A percentile compares a stretch with the other conserved stretches of the same genome.
Evolutionary conservation across 1,284 basidiomycete genomes (phyloP).

Genomic region (Rhodotorula sp.): DNA sequence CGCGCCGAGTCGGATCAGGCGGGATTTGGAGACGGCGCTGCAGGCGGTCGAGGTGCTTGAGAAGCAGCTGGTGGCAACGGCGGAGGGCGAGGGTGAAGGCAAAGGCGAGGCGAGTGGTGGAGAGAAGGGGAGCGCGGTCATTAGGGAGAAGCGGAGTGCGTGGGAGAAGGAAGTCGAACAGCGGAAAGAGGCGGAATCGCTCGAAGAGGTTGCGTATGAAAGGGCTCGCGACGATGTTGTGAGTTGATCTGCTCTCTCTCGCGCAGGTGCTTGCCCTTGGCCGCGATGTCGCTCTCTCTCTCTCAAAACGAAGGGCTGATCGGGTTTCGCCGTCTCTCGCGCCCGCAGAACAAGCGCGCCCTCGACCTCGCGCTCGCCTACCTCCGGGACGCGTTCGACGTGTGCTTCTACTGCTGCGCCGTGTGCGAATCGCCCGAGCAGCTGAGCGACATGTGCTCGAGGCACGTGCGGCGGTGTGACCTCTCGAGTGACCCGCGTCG

Average conservation of each 20-base stretch:
- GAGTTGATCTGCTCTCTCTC: not conserved
- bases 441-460: constrained; percentile 86
- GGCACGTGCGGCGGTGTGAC: constrained; percentile 64
- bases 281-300: too few relatives aligned
- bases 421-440: constrained; percentile 88
- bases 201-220: constrained; percentile 43
- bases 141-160: constrained; percentile 44
- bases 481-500: not conserved
- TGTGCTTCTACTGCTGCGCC: constrained; percentile 93
- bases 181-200: constrained; percentile 37
- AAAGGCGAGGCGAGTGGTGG: constrained; percentile 39
- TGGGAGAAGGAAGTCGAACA: constrained; percentile 27
- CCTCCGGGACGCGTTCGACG: constrained; percentile 77
- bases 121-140: constrained; percentile 47
- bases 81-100: constrained; percentile 12
- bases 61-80: constrained; percentile 55
- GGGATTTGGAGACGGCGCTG: constrained; percentile 73
- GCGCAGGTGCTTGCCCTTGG: too few relatives aligned
- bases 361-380: constrained; percentile 83
- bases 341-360: constrained; percentile 62
- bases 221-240: constrained; percentile 25
- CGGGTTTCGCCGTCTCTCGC: too few relatives aligned
- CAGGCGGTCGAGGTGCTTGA: constrained; percentile 70
- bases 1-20: constrained; percentile 70
- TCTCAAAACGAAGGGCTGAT: constrained; percentile 16